Conservation (phyloP, 2,329 filamentous ascomycete species). For the Fusarium solani-melongenae region DNA sequence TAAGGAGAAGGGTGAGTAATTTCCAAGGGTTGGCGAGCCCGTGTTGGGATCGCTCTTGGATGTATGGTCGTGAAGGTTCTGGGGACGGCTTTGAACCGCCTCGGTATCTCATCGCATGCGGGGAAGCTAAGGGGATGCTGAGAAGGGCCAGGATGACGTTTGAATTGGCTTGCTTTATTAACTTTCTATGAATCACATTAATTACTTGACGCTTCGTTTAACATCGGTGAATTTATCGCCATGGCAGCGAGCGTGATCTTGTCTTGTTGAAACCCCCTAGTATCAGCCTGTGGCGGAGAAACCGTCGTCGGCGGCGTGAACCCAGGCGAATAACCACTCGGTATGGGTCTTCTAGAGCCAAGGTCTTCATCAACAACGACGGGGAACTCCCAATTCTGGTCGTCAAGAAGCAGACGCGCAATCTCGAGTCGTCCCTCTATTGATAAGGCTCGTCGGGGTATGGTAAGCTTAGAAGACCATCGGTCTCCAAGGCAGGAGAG, state of each 20-base stretch:
- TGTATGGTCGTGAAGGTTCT: neutral
- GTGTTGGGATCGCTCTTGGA: neutral
- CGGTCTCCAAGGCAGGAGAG: neutral
- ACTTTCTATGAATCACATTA: neutral
- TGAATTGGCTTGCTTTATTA: neutral
- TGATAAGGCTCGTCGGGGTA: neutral
- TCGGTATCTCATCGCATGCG: neutral
- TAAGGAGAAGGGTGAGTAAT: neutral
- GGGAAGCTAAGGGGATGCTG: neutral
- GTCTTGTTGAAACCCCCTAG: neutral
- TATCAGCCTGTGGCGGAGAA: neutral
- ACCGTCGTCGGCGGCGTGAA: neutral
- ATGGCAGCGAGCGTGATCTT: neutral
- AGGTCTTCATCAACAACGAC: neutral
- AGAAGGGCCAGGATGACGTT: neutral
- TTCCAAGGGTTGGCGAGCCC: neutral
- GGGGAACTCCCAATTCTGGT: neutral
- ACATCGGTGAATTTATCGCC: neutral
- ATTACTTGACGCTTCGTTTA: neutral
- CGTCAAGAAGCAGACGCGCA: neutral
- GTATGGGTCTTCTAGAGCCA: neutral
- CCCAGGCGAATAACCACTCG: neutral
- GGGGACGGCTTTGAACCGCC: neutral
- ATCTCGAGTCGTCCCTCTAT: neutral
- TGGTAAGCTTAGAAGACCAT: neutral